phyloP scores from a whole-genome alignment of 495 filamentous ascomycete genomes.

The Lindgomyces ingoldianus region DNA sequence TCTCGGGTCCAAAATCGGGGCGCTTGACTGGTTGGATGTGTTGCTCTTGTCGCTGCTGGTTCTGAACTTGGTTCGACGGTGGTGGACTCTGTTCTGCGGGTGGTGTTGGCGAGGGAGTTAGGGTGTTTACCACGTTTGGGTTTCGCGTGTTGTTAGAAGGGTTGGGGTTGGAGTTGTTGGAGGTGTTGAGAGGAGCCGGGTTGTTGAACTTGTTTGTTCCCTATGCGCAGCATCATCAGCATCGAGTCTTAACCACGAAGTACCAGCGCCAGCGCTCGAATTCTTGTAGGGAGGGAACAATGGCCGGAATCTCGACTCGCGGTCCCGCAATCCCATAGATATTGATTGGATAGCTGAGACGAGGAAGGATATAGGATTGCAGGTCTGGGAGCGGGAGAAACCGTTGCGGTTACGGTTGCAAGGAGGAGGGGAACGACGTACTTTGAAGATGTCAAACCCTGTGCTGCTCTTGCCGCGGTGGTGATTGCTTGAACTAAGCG shows the following conservation, averaged over 20 bases:
- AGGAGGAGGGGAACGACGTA: neutral
- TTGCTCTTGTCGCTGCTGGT: neutral
- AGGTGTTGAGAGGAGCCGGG: neutral
- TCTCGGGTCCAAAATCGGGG: neutral
- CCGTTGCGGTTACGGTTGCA: neutral
- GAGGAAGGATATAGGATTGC: neutral
- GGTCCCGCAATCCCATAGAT: neutral
- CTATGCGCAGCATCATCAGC: neutral
- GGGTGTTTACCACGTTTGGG: neutral
- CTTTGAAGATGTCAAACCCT: neutral
- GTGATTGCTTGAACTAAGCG: neutral
- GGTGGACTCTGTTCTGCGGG: neutral
- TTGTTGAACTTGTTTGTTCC: neutral
- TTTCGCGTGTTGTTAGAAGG: neutral
- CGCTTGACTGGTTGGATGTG: neutral
- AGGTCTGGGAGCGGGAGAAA: neutral
- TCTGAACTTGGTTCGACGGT: constrained; percentile 1
- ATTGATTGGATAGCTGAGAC: neutral
- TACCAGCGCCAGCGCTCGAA: neutral
- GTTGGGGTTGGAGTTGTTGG: neutral
- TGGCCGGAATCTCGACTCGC: neutral
- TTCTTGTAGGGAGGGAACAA: neutral
- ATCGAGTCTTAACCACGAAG: neutral
- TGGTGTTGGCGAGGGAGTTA: neutral
- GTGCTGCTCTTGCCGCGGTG: neutral